These are phyloP conservation scores for Apophysomyces ossiformis DNA, from an alignment of 371 early-diverging fungal species.

Conservation along the genomic window DNA sequence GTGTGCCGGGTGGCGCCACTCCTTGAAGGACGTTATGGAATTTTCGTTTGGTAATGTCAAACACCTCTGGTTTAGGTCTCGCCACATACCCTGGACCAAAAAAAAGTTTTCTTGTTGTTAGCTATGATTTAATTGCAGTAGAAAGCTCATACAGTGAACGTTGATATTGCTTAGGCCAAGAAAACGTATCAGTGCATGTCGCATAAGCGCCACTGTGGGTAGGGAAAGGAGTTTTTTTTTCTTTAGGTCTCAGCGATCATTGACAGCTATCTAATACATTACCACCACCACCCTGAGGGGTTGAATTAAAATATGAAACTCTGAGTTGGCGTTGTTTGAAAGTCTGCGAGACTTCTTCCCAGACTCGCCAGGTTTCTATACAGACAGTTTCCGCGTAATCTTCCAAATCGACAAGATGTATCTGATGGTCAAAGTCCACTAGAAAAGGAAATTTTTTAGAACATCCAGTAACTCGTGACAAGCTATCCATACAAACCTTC, in stretches of 20 bases:
- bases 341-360: constrained; percentile 52
- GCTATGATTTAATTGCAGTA: background rate
- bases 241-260: background rate
- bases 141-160: constrained; percentile 59
- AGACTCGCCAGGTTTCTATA: constrained; percentile 63
- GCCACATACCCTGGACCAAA: constrained; percentile 64
- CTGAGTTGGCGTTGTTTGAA: constrained; percentile 57
- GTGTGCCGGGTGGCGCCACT: constrained; percentile 66
- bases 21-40: constrained; percentile 92
- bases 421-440: constrained; percentile 71
- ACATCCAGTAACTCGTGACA: constrained; percentile 25
- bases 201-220: constrained; percentile 82
- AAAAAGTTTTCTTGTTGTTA: background rate
- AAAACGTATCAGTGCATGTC: constrained; percentile 81
- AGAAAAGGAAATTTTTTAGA: constrained; percentile 24
- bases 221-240: background rate
- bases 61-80: constrained; percentile 80
- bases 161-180: constrained; percentile 66
- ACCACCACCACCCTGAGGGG: constrained; percentile 89
- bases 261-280: background rate
- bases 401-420: constrained; percentile 60
- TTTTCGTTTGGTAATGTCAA: constrained; percentile 85
- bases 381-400: constrained; percentile 66
- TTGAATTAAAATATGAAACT: constrained; percentile 83
- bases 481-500: constrained; percentile 42